These are phyloP conservation scores for Globisporangium iwayamae DNA, from an alignment of 352 stramenopile species.

Conservation along the genomic window DNA sequence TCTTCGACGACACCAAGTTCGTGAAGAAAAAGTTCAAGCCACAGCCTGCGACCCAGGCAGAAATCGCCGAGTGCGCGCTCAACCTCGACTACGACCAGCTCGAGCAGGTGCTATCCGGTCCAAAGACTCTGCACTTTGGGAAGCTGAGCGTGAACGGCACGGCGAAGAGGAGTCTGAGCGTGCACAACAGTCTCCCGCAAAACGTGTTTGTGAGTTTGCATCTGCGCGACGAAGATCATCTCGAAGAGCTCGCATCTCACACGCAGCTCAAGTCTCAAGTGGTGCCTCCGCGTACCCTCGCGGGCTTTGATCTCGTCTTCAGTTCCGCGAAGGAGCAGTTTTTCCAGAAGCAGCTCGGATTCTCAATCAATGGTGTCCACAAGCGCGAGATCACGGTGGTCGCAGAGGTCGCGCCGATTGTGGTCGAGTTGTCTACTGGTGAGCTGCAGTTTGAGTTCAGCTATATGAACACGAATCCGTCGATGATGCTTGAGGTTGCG, in stretches of 20 bases:
- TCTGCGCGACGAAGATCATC: slow-evolving; percentile 29
- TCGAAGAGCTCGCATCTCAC: slow-evolving; percentile 58
- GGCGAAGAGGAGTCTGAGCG: slow-evolving; percentile 72
- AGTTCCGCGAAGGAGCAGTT: slow-evolving; percentile 70
- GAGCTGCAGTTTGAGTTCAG: slow-evolving; percentile 82
- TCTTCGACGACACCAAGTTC: slow-evolving; percentile 88
- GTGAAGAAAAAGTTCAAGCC: slow-evolving; percentile 92
- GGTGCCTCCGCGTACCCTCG: slow-evolving; percentile 66
- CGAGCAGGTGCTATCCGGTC: slow-evolving; percentile 51
- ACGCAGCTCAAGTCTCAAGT: slow-evolving; percentile 76
- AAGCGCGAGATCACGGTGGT: slow-evolving; percentile 78
- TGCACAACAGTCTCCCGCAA: slow-evolving; percentile 87
- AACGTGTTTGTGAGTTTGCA: slow-evolving; percentile 77
- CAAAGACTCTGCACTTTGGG: slow-evolving; percentile 91
- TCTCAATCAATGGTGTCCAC: slow-evolving; percentile 85
- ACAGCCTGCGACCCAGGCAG: slow-evolving; percentile 82
- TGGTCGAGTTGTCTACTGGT: slow-evolving; percentile 56
- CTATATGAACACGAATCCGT: slow-evolving; percentile 39
- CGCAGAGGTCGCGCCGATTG: slow-evolving; percentile 88
- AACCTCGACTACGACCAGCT: slow-evolving; percentile 79
- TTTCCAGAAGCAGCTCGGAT: slow-evolving; percentile 81
- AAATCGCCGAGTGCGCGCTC: slow-evolving; percentile 80
- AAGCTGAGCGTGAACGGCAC: slow-evolving; percentile 85
- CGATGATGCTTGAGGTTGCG: slow-evolving; percentile 55
- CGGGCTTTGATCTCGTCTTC: slow-evolving; percentile 91